Evolutionary conservation across 192 early-diverging fungal genomes (phyloP).

Genomic region (Mycoemilia scoparia): DNA sequence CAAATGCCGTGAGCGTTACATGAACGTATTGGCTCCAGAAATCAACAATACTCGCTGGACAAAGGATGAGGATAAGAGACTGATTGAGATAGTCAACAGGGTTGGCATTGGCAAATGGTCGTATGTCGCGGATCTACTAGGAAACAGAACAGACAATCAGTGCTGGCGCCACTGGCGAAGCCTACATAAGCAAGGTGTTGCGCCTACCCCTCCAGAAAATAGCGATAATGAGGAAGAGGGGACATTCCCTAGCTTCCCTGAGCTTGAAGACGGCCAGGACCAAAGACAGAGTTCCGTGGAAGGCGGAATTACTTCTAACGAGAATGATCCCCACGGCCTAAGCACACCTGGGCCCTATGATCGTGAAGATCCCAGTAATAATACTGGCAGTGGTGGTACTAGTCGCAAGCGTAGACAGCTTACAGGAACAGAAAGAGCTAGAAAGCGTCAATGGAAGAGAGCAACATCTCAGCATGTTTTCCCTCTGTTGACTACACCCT

Average conservation of each 20-base stretch:
- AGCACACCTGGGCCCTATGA: too few species aligned
- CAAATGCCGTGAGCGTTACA: constrained; percentile 60
- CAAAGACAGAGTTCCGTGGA: neutral
- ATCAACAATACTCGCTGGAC: constrained; percentile 40
- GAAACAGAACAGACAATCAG: constrained; percentile 36
- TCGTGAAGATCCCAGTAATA: too few species aligned
- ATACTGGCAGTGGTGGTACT: constrained; percentile 14
- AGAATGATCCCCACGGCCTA: constrained; percentile 8
- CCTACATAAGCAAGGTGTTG: constrained; percentile 30
- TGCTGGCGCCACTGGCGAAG: constrained; percentile 30
- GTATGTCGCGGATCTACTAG: constrained; percentile 27
- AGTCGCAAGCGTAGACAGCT: constrained; percentile 30
- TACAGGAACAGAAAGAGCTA: constrained; percentile 27
- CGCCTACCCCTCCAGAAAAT: constrained; percentile 17
- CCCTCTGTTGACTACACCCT: constrained; percentile 19
- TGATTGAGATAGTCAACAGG: constrained; percentile 19
- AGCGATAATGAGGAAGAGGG: constrained; percentile 20
- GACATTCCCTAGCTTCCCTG: constrained; percentile 26
- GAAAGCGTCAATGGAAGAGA: constrained; percentile 32
- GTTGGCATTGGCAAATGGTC: constrained; percentile 38
- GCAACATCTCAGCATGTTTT: constrained; percentile 26
- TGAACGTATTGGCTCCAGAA: constrained; percentile 41
- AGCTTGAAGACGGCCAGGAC: constrained; percentile 24
- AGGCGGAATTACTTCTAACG: neutral
- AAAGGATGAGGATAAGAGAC: constrained; percentile 24